Evolutionary conservation across 2,329 filamentous ascomycete genomes (phyloP), one percentile per base, ranked within the genome.

Genomic region (Beauveria caledonica): DNA sequence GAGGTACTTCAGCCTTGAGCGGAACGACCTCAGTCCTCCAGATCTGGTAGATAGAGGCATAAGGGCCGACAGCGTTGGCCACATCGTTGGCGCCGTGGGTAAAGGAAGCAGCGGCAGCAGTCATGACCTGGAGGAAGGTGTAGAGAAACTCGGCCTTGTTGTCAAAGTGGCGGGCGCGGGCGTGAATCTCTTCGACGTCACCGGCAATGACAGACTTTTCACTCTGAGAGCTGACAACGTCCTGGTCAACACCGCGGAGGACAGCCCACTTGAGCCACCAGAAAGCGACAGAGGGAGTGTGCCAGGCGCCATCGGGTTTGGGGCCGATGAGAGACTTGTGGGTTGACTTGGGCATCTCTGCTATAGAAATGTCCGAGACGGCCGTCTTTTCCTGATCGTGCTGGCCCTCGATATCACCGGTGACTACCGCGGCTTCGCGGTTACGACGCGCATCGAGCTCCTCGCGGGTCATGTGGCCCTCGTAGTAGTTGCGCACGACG

Each of bases 61-160:
- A 86, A 1, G 85, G 85, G 0, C 84, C 84, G 59, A 86, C 79
- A 29, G 84, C 83, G 68, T 80, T 87, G 66, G 81, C 76, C 21
- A 88, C 81, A 63, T 88, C 86, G 69, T 88, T 88, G 65, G 84
- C 83, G 25, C 86, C 86, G 72, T 88, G 85, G 2, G 81, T 81
- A 63, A 87, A 86, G 3, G 83, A 86, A 15, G 84, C 81, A 36
- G 84, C 83, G 64, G 80, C 80, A 10, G 85, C 84, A 5, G 84
- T 84, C 72, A 84, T 76, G 66, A 85, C 71, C 65, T 85, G 83
- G 33, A 84, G 76, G 71, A 83, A 86, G 6, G 80, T 82, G 71
- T 82, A 86, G 53, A 83, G 74, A 72, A 82, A 82, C 70, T 87
- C 84, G 64, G 80, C 76, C 63, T 80, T 79, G 74, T 87, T 86